These are phyloP conservation scores for Thuidium tamariscinum DNA, from an alignment of 225 moss, liverwort and hornwort genomes.

Conservation along the genomic window DNA sequence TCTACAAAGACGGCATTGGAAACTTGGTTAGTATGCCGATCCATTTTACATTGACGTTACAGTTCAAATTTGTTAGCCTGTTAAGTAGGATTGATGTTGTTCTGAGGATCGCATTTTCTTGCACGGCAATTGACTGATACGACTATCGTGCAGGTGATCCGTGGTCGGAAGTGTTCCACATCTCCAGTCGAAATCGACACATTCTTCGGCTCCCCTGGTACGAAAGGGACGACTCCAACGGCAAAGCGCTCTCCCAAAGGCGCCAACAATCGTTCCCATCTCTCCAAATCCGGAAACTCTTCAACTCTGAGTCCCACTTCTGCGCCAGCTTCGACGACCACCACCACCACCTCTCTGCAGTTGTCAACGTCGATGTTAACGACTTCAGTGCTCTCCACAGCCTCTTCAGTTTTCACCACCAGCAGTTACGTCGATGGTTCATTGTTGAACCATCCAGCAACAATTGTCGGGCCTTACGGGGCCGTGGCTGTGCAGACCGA, in stretches of 20 bases:
- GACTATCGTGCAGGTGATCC: slow-evolving; percentile 12
- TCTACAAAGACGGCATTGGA: slow-evolving; percentile 40
- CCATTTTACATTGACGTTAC: background rate
- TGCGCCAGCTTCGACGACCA: background rate
- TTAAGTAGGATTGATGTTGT: background rate
- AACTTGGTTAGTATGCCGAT: slow-evolving; percentile 7
- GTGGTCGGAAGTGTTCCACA: slow-evolving; percentile 16
- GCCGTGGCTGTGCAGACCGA: background rate
- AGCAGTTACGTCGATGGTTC: background rate
- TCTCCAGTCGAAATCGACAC: background rate
- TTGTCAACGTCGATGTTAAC: background rate
- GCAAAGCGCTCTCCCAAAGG: slow-evolving; percentile 34
- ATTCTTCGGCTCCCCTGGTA: background rate
- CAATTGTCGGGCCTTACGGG: background rate
- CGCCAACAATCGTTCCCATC: background rate
- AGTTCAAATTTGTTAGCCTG: background rate
- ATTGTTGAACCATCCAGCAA: background rate
- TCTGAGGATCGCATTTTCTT: background rate
- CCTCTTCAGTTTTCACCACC: background rate
- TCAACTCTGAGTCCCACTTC: background rate
- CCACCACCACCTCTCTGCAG: background rate
- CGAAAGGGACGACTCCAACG: background rate
- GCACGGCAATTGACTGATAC: too few relatives aligned
- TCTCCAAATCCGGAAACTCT: background rate
- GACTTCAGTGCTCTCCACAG: background rate